These are phyloP conservation scores for Meredithiella fracta DNA, from an alignment of 2,329 filamentous ascomycete species.

Conservation along the genomic window DNA sequence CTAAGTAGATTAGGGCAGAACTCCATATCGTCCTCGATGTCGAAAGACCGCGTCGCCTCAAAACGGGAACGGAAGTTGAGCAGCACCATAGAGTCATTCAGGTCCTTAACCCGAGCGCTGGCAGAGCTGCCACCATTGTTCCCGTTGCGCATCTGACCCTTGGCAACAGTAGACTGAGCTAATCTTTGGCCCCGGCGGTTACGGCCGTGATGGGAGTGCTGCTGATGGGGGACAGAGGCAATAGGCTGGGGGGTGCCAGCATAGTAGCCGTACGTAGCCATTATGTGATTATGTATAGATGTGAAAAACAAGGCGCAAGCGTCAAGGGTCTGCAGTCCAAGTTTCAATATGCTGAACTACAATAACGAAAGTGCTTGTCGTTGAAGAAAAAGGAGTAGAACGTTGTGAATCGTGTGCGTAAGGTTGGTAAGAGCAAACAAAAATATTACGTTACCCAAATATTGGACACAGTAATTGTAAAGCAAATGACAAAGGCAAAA, in stretches of 20 bases:
- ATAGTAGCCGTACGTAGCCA: constrained; percentile 50
- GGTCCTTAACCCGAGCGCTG: constrained; percentile 51
- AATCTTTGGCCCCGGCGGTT: constrained; percentile 71
- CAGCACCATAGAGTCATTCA: constrained; percentile 50
- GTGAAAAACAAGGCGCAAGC: not conserved
- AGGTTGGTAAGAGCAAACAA: not conserved
- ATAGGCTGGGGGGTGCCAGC: constrained; percentile 38
- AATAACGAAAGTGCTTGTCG: not conserved
- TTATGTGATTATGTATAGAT: constrained; percentile 23
- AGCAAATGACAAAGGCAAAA: constrained; percentile 5
- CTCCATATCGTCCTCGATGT: constrained; percentile 88
- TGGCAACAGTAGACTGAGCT: constrained; percentile 39
- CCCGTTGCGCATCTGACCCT: constrained; percentile 64
- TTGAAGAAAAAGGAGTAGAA: not conserved
- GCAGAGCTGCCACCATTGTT: constrained; percentile 24
- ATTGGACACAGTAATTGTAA: not conserved
- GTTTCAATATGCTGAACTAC: not conserved
- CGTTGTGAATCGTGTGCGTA: not conserved
- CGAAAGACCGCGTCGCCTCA: constrained; percentile 82
- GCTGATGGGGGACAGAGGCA: constrained; percentile 30
- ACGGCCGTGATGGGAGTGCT: constrained; percentile 69
- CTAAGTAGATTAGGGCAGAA: constrained; percentile 88
- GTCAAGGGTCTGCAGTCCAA: not conserved
- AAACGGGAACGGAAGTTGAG: constrained; percentile 72
- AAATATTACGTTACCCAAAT: not conserved